Base-by-base conservation (phyloP, 768 basidiomycete species). In the Boletus fagicola region DNA sequence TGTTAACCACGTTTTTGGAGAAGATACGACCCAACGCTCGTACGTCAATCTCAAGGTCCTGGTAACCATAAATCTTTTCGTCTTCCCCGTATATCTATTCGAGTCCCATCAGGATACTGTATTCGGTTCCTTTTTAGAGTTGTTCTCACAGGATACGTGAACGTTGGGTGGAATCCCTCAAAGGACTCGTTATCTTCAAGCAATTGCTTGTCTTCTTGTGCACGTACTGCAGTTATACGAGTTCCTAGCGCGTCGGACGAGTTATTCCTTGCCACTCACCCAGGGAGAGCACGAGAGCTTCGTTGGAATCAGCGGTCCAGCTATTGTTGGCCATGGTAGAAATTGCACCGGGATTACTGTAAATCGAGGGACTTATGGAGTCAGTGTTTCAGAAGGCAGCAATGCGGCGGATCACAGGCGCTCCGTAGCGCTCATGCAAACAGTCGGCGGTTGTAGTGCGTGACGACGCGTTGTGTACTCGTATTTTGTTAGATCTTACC, bases 41-140 rank as follows among this genome's bases (percentile, higher is more conserved):
- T 68, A 97, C 94, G 68, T 96, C 85, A 64, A 98, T 87, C 28
- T 80, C 70, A 35, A 99, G 79, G 66, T 87, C 87, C 59, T 85
- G 81, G 74, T 97, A 98, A 2, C 96, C 96, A 70, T 96, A 98
- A 54, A 98, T 88, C 75, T 87, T 94, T 75, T 99, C 94, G 52
- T 96, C 90, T 65, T 98, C 93, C 51, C 96, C 96, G 68, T 86
- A 98, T 66, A 99, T 94, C 91, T 93, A 43, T 51, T 51, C 7
- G 18, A 47, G 33, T 30, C 13, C 12, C 20, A 15, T 69, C 28
- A 64, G 49, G 26, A 44, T n/a, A 16, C 39, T n/a, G 36, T 10
- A 51, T 43, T 58, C n/a, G 24, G 18, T 33, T 22, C 47, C 39
- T 35, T 24, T 30, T n/a, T 1, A 28, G 44, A 26, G 13, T n/a